Evolutionary conservation across 768 basidiomycete genomes (phyloP), one percentile per base, ranked within the genome.

Genomic region (Daedalea quercina): DNA sequence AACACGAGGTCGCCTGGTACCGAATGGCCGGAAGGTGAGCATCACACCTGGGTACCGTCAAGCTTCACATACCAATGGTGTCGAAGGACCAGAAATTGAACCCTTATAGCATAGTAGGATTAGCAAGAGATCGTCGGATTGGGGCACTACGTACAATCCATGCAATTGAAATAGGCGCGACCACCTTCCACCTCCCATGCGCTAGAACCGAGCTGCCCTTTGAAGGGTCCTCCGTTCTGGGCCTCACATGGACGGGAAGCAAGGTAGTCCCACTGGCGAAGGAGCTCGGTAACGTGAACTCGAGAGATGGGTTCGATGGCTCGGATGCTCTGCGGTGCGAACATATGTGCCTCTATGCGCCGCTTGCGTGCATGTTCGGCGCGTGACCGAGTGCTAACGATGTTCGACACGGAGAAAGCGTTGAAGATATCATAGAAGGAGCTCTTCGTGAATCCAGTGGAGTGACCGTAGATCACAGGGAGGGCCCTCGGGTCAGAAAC

Each of bases 331-430:
- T 90, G 90, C 58, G 83, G 81, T 0, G 83, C 81, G 65, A 87
- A 86, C 58, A 85, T 81, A 57, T 87, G 80, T 0, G 87, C 81
- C 34, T 92, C 76, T 49, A 93, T 84, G 69, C 92, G 93, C 68
- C 91, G 83, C 69, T 93, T 94, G 28, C 90, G 80, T 3, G 86
- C 76, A 63, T 94, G 91, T 51, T 88, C 87, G 2, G 65, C 64
- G n/a, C 88, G 79, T 62, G 85, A 77, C 45, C 88, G 80, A 11
- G 84, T 85, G 61, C 81, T 46, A 76, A 90, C 87, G 20, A 89
- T 68, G 2, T 83, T 83, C 3, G 12, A 25, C 80, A 76, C 13
- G 19, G 35, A 44, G 37, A 62, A 58, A 22, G 55, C 52, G 15
- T 56, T 58, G 44, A 66, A 62, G 1, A 60, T 60, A 25, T 65